Percentiles rank a stretch among this genome's conserved stretches.
Conservation (phyloP, 2,329 filamentous ascomycete species). For the Fusarium bulbicola region DNA sequence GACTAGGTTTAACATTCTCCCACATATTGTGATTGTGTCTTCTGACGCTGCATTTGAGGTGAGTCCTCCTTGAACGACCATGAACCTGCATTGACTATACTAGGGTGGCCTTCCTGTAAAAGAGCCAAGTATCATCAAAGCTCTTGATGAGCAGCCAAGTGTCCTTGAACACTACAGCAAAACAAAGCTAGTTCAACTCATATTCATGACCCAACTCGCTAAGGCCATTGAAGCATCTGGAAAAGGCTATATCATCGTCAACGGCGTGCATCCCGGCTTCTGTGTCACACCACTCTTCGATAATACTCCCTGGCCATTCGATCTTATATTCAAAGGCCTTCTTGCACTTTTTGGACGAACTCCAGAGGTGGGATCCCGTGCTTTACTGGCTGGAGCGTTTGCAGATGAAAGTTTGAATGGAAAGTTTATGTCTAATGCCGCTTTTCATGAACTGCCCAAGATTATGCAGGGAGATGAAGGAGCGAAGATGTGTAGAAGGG, state of each 20-base stretch:
- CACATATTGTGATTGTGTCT: conserved; percentile 51
- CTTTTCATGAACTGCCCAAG: conserved; percentile 34
- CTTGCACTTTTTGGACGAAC: conserved; percentile 46
- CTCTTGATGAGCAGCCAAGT: conserved; percentile 41
- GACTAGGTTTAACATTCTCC: conserved; percentile 43
- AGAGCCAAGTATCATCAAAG: conserved; percentile 46
- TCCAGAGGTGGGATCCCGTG: conserved; percentile 52
- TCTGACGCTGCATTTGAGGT: conserved; percentile 47
- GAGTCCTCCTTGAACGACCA: neutral
- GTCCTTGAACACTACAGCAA: conserved; percentile 40
- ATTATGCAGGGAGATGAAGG: conserved; percentile 50
- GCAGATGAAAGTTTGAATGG: conserved; percentile 53
- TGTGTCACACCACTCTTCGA: conserved; percentile 54
- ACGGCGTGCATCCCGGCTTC: conserved; percentile 52
- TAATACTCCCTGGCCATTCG: conserved; percentile 43
- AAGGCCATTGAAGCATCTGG: conserved; percentile 42
- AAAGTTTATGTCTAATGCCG: conserved; percentile 50
- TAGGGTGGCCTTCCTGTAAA: conserved; percentile 48
- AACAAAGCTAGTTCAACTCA: conserved; percentile 46
- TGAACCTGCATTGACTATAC: neutral
- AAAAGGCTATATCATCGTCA: conserved; percentile 50
- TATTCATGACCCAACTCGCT: conserved; percentile 48
- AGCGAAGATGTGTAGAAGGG: conserved; percentile 45
- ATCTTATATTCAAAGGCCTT: conserved; percentile 23
- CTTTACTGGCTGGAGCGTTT: conserved; percentile 50